Base-by-base conservation (phyloP, 23 red algal genomes). In the Cyanidiococcus yangmingshanensis region DNA sequence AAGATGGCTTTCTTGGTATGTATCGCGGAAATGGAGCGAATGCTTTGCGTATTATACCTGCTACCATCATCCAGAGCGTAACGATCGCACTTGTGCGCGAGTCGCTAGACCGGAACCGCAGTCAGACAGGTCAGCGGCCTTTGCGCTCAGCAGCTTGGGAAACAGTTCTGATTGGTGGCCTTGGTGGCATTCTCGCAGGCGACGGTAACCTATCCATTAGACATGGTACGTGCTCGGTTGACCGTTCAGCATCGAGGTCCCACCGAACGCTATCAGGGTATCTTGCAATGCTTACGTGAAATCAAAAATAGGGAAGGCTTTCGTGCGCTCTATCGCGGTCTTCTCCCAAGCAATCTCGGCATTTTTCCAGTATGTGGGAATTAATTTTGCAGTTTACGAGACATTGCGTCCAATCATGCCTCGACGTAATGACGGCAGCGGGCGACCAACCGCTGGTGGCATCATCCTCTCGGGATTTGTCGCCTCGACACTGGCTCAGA, bases 1-100 rank as follows among this genome's bases (percentile, higher is more conserved):
- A 85, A 33, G 92, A 96, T 29, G 58, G 50, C 2, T 7, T 68
- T 30, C 39, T 76, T 0, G 90, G 84, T 37, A 58, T 85, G 25
- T 97, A 90, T 68, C 84, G 93, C 17, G 87, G 87, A 24, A 97
- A 97, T 41, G 93, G 88, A 26, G 93, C 87, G 27, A 97, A 97
- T 83, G 84, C 90, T 17, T 17, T 90, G 39, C 83, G 93, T n/a
- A 90, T 90, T 76, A 67, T 97, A 7, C 93, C 93, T 25, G 86
- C 76, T 18, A 82, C 93, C 1, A 58, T 84, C 51, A 88, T 97
- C 68, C 93, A 97, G 75, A 57, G 83, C 36, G 74, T 77, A 57
- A 41, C 79, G 15, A 86, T 97, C 24, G 76, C 80, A 21, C 45
- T 76, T 29, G 76, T 90, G 26, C 50, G 74, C 37, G 38, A 68